A percentile compares a stretch with the other conserved stretches of the same genome.
Evolutionary conservation across 768 basidiomycete genomes (phyloP).

Genomic region (Russula emetica): DNA sequence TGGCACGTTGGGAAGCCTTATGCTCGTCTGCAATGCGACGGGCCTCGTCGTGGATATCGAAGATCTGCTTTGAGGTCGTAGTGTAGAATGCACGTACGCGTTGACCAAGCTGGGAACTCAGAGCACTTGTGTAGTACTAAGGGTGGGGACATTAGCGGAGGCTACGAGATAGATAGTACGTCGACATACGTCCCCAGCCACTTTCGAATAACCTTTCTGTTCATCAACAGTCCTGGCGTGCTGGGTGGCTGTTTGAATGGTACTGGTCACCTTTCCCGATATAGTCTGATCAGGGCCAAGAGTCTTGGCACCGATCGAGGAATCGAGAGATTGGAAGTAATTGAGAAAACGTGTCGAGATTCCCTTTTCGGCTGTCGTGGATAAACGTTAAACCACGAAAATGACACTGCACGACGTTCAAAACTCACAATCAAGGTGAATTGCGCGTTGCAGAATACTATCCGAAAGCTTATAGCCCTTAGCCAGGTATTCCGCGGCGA

Average conservation of each 20-base stretch:
- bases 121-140: conserved; percentile 75
- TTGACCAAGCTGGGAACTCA: conserved; percentile 72
- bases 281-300: conserved; percentile 81
- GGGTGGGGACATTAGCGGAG: not conserved
- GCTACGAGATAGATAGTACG: not conserved
- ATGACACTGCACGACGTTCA: not conserved
- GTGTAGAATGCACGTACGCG: conserved; percentile 84
- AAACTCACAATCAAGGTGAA: conserved; percentile 66
- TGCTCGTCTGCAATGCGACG: conserved; percentile 66
- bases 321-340: conserved; percentile 73
- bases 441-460: conserved; percentile 68
- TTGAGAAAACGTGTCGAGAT: conserved; percentile 81
- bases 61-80: conserved; percentile 76
- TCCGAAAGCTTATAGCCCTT: conserved; percentile 84
- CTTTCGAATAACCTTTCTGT: conserved; percentile 69
- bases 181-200: conserved; percentile 56
- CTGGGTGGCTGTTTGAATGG: conserved; percentile 56
- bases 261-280: conserved; percentile 64
- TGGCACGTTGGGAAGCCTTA: conserved; percentile 35
- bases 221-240: conserved; percentile 76
- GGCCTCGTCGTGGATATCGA: conserved; percentile 93
- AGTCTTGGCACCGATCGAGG: conserved; percentile 59
- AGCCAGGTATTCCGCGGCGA: conserved; percentile 92
- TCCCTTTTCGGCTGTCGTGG: conserved; percentile 62
- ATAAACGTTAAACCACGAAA: not conserved